Evolutionary conservation across 1,284 basidiomycete species (phyloP).

Genomic region (Melampsora larici-populina): DNA sequence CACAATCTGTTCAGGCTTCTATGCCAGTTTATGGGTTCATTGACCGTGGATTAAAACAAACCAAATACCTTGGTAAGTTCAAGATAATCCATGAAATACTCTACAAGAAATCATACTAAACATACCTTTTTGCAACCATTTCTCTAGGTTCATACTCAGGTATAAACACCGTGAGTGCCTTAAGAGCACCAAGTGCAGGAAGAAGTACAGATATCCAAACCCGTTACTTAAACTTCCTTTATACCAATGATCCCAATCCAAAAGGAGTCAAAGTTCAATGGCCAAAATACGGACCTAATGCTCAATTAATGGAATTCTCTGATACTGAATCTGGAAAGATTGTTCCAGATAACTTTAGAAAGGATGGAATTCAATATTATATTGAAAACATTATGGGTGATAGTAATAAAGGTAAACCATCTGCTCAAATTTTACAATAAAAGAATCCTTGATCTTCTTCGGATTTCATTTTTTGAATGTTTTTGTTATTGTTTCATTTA

Average conservation of each 20-base stretch:
- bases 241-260: not conserved
- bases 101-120: too few relatives aligned
- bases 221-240: not conserved
- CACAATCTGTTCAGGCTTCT: not conserved
- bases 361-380: not conserved
- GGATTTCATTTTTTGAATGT: too few relatives aligned
- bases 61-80: not conserved
- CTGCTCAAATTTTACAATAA: too few relatives aligned
- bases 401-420: not conserved
- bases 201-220: not conserved
- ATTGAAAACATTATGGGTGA: slow-evolving; percentile 8
- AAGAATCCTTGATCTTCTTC: too few relatives aligned
- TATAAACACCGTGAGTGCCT: not conserved
- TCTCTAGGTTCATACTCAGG: not conserved
- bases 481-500: too few relatives aligned
- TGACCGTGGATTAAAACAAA: not conserved
- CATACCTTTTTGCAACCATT: not conserved
- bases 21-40: not conserved
- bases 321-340: not conserved
- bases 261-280: not conserved
- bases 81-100: too few relatives aligned
- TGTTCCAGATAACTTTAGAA: not conserved
- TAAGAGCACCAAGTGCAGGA: not conserved
- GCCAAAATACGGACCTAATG: not conserved
- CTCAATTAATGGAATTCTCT: not conserved